Base-by-base conservation (phyloP, 2,329 filamentous ascomycete species). In the Plectosphaerella sp. region DNA sequence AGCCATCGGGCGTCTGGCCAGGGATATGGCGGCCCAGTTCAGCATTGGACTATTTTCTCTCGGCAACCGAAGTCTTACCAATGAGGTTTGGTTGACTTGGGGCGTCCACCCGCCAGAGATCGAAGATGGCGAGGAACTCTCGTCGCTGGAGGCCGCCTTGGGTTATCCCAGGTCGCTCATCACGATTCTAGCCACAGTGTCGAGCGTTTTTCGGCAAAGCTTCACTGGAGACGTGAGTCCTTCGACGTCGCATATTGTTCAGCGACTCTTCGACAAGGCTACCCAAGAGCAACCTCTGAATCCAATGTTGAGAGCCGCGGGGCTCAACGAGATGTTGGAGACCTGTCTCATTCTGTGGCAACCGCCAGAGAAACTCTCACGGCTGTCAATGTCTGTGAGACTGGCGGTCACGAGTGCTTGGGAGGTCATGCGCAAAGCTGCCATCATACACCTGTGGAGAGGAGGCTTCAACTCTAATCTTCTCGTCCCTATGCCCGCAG, bases 361-460 rank as follows among this genome's bases (percentile, higher is more conserved):
- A 35, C 28, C 28, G 8, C 28, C 28, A 9, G 28, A 33, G 28
- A 33, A 33, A 3, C 28, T 33, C 8, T 33, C 28, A 10, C 18
- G 45, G 5, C 25, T 47, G 3, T 36, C 45, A 3, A 14, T 5
- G 1, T 3, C 35, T 4, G 16, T 41, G 12, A 10, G n/a, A 12
- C 5, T 36, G 12, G 47, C 47, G 7, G 11, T 48, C 10, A 28
- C 47, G 15, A 20, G 16, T 12, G 47, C 35, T 10, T 48, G 47
- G 47, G 47, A 48, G 24, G 24, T 41, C 10, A 48, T 48, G 47
- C 35, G 47, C 18, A 48, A 48, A n/a, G 47, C 47, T 1, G 35
- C 47, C 12, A n/a, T 48, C 12, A 10, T 48, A 10, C 37, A 42
- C n/a, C 33, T 48, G 3, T 42, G 47, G 47, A n/a, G 47, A 14